phyloP scores from a whole-genome alignment of 495 filamentous ascomycete genomes.

The Aspergillus cavernicola region DNA sequence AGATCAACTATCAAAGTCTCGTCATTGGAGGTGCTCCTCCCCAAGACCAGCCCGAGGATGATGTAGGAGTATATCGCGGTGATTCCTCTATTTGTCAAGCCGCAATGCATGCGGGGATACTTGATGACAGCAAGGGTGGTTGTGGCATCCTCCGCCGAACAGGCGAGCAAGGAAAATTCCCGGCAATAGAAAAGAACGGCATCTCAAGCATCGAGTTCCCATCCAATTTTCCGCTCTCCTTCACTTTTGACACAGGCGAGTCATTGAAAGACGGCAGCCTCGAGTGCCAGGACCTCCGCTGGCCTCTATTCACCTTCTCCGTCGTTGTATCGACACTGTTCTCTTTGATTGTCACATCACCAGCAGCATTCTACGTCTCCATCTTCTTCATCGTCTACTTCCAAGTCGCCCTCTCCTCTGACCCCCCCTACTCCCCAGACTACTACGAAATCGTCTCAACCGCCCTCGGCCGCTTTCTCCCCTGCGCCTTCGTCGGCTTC shows the following conservation, averaged over 20 bases:
- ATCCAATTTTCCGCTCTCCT: constrained; percentile 68
- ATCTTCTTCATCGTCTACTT: constrained; percentile 68
- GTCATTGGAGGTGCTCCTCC: constrained; percentile 64
- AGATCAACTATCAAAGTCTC: constrained; percentile 59
- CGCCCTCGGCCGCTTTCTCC: constrained; percentile 66
- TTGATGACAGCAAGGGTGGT: constrained; percentile 61
- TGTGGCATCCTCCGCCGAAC: constrained; percentile 66
- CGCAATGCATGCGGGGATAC: constrained; percentile 70
- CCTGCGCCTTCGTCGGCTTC: constrained; percentile 65
- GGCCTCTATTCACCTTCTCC: constrained; percentile 64
- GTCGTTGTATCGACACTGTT: constrained; percentile 58
- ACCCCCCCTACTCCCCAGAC: constrained; percentile 53
- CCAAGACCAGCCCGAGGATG: constrained; percentile 27
- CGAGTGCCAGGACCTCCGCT: constrained; percentile 61
- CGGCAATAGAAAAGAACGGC: constrained; percentile 49
- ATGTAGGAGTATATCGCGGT: constrained; percentile 58
- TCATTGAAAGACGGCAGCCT: constrained; percentile 17
- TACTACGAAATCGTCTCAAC: constrained; percentile 57
- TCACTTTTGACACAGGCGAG: constrained; percentile 46
- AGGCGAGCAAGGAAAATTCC: constrained; percentile 56
- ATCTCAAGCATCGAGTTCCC: constrained; percentile 63
- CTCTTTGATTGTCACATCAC: constrained; percentile 63
- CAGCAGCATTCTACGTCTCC: constrained; percentile 60
- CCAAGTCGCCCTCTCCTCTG: constrained; percentile 70
- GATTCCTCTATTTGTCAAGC: constrained; percentile 75